Evolutionary conservation across 2,329 filamentous ascomycete genomes (phyloP).

Genomic region (Penicillium sp.): DNA sequence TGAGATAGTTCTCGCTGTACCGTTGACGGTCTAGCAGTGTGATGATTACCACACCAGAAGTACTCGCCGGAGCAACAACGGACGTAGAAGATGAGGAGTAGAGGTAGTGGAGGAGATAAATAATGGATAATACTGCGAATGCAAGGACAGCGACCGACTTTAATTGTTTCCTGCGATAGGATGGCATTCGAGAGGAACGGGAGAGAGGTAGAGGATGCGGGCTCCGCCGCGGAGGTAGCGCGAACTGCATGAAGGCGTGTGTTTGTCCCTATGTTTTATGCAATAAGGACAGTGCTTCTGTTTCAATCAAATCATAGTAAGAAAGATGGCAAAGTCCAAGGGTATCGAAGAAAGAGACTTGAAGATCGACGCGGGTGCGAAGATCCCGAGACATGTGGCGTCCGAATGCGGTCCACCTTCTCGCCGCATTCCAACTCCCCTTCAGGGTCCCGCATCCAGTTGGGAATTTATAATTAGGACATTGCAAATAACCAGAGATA

Average conservation of each 20-base stretch:
- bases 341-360: background rate
- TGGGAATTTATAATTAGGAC: background rate
- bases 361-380: slow-evolving; percentile 5
- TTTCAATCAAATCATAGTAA: slow-evolving; percentile 9
- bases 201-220: slow-evolving; percentile 65
- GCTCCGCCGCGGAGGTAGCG: slow-evolving; percentile 74
- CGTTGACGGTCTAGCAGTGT: slow-evolving; percentile 66
- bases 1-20: slow-evolving; percentile 58
- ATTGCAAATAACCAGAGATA: background rate
- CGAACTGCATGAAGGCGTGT: slow-evolving; percentile 66
- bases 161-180: slow-evolving; percentile 53
- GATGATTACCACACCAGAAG: slow-evolving; percentile 62
- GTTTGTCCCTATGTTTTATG: slow-evolving; percentile 17
- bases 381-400: slow-evolving; percentile 5
- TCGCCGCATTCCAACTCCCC: slow-evolving; percentile 13
- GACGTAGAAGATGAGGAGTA: slow-evolving; percentile 26
- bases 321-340: background rate
- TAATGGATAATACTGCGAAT: slow-evolving; percentile 48
- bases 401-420: slow-evolving; percentile 6
- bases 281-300: background rate
- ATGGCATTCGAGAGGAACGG: slow-evolving; percentile 37
- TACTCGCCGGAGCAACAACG: slow-evolving; percentile 22
- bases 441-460: background rate
- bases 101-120: slow-evolving; percentile 52
- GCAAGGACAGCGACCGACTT: slow-evolving; percentile 51